phyloP scores from a whole-genome alignment of 2,329 filamentous ascomycete species.

The Arthroderma sp. region DNA sequence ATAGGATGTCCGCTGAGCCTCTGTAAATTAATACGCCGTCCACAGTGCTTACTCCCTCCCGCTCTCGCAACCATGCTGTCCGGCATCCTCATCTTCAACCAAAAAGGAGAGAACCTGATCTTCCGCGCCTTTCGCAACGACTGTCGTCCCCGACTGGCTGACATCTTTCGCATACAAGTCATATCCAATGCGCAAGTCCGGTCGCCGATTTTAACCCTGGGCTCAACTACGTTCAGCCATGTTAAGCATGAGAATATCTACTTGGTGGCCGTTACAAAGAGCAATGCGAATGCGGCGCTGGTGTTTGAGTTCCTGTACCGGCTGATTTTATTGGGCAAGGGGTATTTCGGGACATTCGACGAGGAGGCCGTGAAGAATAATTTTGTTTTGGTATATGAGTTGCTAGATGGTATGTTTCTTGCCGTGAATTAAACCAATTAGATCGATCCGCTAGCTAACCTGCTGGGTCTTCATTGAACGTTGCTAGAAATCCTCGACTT shows the following conservation, averaged over 20 bases:
- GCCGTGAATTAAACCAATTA: not conserved
- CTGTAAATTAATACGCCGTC: too few species aligned
- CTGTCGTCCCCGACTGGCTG: conserved; percentile 89
- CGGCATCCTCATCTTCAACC: conserved; percentile 95
- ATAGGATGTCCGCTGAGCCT: too few species aligned
- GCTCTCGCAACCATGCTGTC: conserved; percentile 61
- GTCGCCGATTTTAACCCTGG: conserved; percentile 90
- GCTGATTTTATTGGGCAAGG: conserved; percentile 75
- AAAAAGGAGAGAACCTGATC: conserved; percentile 99
- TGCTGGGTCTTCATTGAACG: too few species aligned
- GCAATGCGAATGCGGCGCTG: conserved; percentile 94
- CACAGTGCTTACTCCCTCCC: too few species aligned
- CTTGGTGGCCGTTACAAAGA: conserved; percentile 92
- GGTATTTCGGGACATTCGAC: conserved; percentile 98
- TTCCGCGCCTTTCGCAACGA: conserved; percentile 98
- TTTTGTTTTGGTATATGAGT: conserved; percentile 95
- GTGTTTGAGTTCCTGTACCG: conserved; percentile 97
- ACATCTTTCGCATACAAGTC: conserved; percentile 98
- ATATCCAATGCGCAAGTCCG: conserved; percentile 97
- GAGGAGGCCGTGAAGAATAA: conserved; percentile 99
- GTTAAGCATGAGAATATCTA: conserved; percentile 99
- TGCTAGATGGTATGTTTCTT: conserved; percentile 63
- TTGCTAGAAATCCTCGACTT: conserved; percentile 74
- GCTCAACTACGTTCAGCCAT: conserved; percentile 97
- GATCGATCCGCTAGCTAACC: too few species aligned